Evolutionary conservation across 2,329 filamentous ascomycete species (phyloP).

Genomic region (Fusarium keratoplasticum): DNA sequence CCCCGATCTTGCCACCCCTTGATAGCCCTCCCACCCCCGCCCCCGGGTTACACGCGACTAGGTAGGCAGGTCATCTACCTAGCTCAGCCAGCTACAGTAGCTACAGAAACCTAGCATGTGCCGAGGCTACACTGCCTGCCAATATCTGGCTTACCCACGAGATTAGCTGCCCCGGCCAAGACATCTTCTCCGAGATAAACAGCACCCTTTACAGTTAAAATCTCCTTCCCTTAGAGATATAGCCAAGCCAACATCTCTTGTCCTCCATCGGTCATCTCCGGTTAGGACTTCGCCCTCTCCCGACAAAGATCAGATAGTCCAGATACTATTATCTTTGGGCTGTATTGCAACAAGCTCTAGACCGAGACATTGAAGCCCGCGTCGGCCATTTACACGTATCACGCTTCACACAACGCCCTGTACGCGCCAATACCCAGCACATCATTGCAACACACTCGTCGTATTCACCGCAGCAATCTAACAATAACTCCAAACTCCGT

Average conservation of each 20-base stretch:
- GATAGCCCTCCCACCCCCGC: neutral
- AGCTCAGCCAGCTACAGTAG: neutral
- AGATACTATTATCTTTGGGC: neutral
- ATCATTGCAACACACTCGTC: neutral
- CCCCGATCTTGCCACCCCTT: neutral
- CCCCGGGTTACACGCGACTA: neutral
- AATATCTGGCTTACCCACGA: neutral
- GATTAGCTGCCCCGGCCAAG: neutral
- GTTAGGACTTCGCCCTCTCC: neutral
- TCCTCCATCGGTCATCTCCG: neutral
- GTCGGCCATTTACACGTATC: neutral
- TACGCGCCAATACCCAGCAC: neutral
- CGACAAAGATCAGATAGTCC: neutral
- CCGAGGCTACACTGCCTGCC: neutral
- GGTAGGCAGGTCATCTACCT: neutral
- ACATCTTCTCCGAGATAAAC: neutral
- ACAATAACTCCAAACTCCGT: neutral
- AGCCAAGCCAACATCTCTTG: neutral
- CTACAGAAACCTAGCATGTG: neutral
- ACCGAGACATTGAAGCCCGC: neutral
- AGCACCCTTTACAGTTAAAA: neutral
- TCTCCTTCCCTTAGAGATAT: slow-evolving; percentile 6
- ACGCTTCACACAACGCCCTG: neutral
- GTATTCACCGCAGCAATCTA: neutral
- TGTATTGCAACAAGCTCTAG: neutral